Percentiles rank a stretch among this genome's conserved stretches.
Conservation (phyloP, 2,329 filamentous ascomycete genomes). For the Keithomyces neogunnii region DNA sequence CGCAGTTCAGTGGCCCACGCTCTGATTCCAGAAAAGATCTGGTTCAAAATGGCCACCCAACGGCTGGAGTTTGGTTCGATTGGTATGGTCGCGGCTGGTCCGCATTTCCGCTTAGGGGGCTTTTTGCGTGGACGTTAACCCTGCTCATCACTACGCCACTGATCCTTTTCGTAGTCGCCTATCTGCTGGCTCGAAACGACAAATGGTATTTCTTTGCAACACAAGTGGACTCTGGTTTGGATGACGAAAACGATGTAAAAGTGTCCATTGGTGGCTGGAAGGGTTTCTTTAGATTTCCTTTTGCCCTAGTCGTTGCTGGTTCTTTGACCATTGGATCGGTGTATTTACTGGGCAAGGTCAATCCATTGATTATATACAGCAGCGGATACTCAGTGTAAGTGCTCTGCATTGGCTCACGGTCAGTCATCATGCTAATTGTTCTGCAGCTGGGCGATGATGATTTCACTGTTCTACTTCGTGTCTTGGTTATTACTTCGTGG, state of each 20-base stretch:
- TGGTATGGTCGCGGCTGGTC: conserved; percentile 74
- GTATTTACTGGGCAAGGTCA: conserved; percentile 71
- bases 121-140: conserved; percentile 83
- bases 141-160: conserved; percentile 74
- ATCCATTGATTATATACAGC: conserved; percentile 86
- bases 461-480: conserved; percentile 69
- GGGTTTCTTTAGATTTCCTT: conserved; percentile 76
- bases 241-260: conserved; percentile 47
- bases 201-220: conserved; percentile 85
- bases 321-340: conserved; percentile 64
- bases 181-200: conserved; percentile 60
- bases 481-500: conserved; percentile 78
- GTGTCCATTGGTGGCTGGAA: conserved; percentile 66
- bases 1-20: conserved; percentile 54
- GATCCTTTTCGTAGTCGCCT: conserved; percentile 58
- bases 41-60: conserved; percentile 57
- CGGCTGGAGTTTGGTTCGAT: conserved; percentile 85
- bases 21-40: conserved; percentile 48
- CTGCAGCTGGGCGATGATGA: conserved; percentile 68
- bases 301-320: conserved; percentile 61
- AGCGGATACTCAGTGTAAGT: conserved; percentile 68
- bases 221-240: conserved; percentile 41
- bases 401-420: too few species aligned
- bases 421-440: conserved; percentile 10
- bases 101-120: conserved; percentile 67